Evolutionary conservation across 805 yeast genomes (phyloP), one percentile per base, ranked within the genome.

Genomic region (Nakazawaea anatomiae): DNA sequence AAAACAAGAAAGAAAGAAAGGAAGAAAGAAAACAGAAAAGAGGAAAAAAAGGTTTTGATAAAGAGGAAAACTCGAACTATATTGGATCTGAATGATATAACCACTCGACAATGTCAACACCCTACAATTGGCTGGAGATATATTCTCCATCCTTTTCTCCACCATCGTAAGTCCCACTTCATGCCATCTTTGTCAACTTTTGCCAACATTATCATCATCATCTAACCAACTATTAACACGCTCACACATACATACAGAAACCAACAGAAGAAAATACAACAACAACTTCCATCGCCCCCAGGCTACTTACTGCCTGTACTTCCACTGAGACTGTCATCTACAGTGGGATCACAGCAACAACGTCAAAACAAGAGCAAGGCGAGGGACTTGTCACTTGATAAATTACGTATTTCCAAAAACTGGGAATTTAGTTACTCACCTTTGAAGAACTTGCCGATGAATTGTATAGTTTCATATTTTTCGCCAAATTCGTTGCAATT

Each of bases 381-480:
- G 5, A 36, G 30, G 6, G 44, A 38, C 30, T 54, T 48, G 28
- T 62, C 58, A 10, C 55, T 72, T 41, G 73, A 68, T 39, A 68
- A 67, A 40, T 64, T 77, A 51, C 77, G 73, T 58, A 63, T 70
- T 27, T 78, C 83, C 60, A 87, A 86, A 60, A 91, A 95, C 0
- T 89, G 97, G 96, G 94, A 87, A 52, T 62, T 87, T 39, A 96
- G 97, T 2, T 67, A 79, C 12, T 81, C 82, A 1, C 97, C 97
- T 0, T 87, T 89, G 2, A 92, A 90, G 63, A 62, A 55, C 31
- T 76, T 94, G n/a, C 96, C 97, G 6, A 87, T 89, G 95, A 94
- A 89, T 61, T 66, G 87, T 46, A 71, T 89, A 45, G 89, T 92
- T 96, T 82, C 89, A 54, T 94, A 89, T 65, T 88, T 92, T 89